Base-by-base conservation (phyloP, 176 grass and related monocot species). In the Otatea glauca region DNA sequence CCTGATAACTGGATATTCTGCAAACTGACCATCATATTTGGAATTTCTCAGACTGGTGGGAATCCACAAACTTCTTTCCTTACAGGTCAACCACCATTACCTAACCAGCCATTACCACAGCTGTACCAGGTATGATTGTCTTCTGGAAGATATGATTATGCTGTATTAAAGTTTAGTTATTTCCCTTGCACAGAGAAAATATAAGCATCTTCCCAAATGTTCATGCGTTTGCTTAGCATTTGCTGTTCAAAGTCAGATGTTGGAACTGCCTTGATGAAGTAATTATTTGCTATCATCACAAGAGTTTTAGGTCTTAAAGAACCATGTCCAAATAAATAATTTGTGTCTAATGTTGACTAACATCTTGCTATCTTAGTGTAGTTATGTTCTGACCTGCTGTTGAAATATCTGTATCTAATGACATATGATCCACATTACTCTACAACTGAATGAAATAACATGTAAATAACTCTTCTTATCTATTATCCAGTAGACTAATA, bases 51-150 rank as follows among this genome's bases (percentile, higher is more conserved):
- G 97, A 80, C 81, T 12, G 88, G 81, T 29, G 90, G 78, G 18
- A 92, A 88, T 67, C 86, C 97, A 86, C 86, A 88, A 79, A 84
- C 90, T 82, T 92, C 92, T 50, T 99, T 91, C 77, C 81, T 83
- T 73, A 83, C 89, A 83, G 91, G 86, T 70, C 93, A 90, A 71
- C 91, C 88, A 37, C 93, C 87, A 75, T 59, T 94, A 49, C 88
- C 89, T 70, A 92, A 47, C 64, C 95, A 95, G 68, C 96, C 87
- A 55, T 91, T 89, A 63, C 91, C 88, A 54, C 97, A 94, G 71
- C 88, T 99, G 53, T 99, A 92, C 35, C 92, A 92, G 93, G 97
- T 99, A 55, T 42, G 58, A 6, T 89, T 51, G 14, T 70, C 55
- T 25, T 87, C 7, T 42, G 10, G 37, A 68, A 56, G 27, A 79